phyloP scores from a whole-genome alignment of 2,329 filamentous ascomycete species.

The Cordyceps cicadae region DNA sequence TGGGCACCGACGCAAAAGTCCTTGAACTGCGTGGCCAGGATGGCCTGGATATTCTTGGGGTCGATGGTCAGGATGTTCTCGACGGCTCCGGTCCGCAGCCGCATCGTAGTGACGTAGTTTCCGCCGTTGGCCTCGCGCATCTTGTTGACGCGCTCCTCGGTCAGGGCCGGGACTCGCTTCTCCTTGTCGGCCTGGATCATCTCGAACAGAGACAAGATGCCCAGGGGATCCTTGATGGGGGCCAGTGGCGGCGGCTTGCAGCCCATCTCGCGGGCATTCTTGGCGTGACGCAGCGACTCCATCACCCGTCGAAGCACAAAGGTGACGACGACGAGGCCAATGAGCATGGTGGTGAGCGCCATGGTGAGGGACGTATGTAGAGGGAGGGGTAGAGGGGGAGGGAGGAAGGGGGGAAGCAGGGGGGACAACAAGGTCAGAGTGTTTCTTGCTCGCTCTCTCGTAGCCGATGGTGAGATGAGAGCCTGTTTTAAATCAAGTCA shows the following conservation, averaged over 20 bases:
- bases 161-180: constrained; percentile 15
- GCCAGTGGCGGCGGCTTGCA: constrained; percentile 14
- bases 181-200: constrained; percentile 15
- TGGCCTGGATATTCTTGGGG: constrained; percentile 23
- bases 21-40: constrained; percentile 21
- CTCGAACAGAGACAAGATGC: constrained; percentile 13
- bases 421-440: background rate
- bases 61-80: constrained; percentile 18
- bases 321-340: constrained; percentile 4
- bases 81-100: constrained; percentile 1
- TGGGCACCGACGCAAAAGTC: constrained; percentile 20
- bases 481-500: background rate
- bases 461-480: background rate
- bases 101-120: constrained; percentile 14
- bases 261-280: constrained; percentile 13
- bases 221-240: constrained; percentile 14
- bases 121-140: constrained; percentile 14
- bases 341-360: constrained; percentile 4
- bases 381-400: background rate
- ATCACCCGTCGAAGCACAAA: constrained; percentile 6
- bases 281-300: constrained; percentile 5
- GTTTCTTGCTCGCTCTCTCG: background rate
- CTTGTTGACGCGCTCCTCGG: constrained; percentile 9
- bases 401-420: too few relatives aligned
- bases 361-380: background rate